A percentile compares a stretch with the other conserved stretches of the same genome.
Conservation (phyloP, 148 eudicot species). For the Vaccinium darrowii region DNA sequence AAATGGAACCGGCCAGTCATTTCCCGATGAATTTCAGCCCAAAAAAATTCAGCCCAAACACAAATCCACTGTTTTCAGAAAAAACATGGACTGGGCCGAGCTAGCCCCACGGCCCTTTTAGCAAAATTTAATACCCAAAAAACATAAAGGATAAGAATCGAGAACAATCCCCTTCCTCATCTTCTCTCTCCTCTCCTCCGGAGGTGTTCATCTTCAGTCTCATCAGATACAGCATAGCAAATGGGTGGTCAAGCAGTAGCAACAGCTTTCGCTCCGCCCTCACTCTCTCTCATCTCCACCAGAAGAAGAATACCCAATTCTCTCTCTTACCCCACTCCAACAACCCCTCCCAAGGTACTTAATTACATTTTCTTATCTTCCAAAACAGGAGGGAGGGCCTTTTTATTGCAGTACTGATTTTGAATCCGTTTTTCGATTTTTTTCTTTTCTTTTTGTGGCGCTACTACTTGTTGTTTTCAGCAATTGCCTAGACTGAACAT, state of each 20-base stretch:
- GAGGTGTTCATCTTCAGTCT: background rate
- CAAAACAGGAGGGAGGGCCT: background rate
- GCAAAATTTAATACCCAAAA: background rate
- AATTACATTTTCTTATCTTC: background rate
- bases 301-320: conserved; percentile 18
- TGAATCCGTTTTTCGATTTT: background rate
- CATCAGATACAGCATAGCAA: background rate
- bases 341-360: conserved; percentile 35
- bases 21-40: too few species aligned
- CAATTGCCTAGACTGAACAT: conserved; percentile 39
- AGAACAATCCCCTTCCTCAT: background rate
- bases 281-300: conserved; percentile 19
- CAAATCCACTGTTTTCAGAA: background rate
- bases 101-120: background rate
- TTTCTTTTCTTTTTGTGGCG: background rate
- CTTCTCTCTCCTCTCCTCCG: background rate
- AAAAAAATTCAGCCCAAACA: too few species aligned
- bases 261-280: conserved; percentile 18
- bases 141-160: background rate
- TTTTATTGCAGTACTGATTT: background rate
- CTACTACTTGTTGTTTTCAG: background rate
- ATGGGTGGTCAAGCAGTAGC: conserved; percentile 22
- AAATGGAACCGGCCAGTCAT: too few species aligned
- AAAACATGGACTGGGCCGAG: background rate
- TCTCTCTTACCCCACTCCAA: conserved; percentile 26